Percentiles rank a stretch among this genome's conserved stretches.
Evolutionary conservation across 2,329 filamentous ascomycete genomes (phyloP).

Genomic region (Pseudopithomyces chartarum): DNA sequence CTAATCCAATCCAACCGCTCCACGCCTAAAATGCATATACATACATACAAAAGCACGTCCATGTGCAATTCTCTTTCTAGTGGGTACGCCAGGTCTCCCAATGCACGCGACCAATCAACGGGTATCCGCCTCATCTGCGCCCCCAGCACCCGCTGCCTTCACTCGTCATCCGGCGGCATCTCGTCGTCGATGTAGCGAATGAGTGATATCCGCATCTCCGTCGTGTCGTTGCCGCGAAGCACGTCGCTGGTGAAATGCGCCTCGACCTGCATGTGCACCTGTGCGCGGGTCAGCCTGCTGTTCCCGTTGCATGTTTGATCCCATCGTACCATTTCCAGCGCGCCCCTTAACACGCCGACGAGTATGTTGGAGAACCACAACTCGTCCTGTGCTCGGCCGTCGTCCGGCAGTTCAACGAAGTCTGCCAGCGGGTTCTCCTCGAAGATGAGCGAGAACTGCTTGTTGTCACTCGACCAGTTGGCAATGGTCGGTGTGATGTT

Average conservation of each 20-base stretch:
- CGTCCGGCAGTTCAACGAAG: slow-evolving; percentile 96
- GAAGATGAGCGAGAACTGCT: slow-evolving; percentile 94
- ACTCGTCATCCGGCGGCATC: slow-evolving; percentile 95
- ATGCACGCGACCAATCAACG: slow-evolving; percentile 10
- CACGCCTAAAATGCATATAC: too few species aligned
- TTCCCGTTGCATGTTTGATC: too few species aligned
- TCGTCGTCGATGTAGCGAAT: slow-evolving; percentile 97
- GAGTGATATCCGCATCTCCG: slow-evolving; percentile 92
- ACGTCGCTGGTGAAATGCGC: slow-evolving; percentile 95
- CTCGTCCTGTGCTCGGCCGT: slow-evolving; percentile 93
- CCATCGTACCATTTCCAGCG: slow-evolving; percentile 83
- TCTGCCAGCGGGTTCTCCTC: slow-evolving; percentile 97
- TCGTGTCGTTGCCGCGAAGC: slow-evolving; percentile 90
- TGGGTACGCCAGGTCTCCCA: slow-evolving; percentile 2
- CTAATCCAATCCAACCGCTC: too few species aligned
- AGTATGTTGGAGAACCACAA: slow-evolving; percentile 98
- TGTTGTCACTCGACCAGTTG: slow-evolving; percentile 95
- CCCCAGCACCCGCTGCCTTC: slow-evolving; percentile 31
- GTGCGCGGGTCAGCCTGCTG: slow-evolving; percentile 14
- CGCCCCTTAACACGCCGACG: slow-evolving; percentile 87
- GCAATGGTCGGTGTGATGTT: slow-evolving; percentile 93
- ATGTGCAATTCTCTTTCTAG: background rate
- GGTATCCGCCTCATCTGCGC: slow-evolving; percentile 5
- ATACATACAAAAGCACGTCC: background rate
- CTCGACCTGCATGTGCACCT: slow-evolving; percentile 96